These are phyloP conservation scores for Aspergillus avenaceus DNA, from an alignment of 495 filamentous ascomycete genomes.

Conservation along the genomic window DNA sequence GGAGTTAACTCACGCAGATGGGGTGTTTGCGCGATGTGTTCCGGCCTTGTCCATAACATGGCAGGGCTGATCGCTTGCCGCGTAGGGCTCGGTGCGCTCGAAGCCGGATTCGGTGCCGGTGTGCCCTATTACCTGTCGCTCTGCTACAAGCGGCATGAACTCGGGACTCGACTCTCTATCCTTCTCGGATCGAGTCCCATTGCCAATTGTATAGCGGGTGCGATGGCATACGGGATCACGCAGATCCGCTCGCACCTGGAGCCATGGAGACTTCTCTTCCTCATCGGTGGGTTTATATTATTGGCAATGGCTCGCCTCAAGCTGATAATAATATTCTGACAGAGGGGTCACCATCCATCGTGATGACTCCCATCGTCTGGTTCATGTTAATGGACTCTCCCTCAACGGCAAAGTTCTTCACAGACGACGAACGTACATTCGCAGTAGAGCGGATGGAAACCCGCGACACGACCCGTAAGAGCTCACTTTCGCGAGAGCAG, in stretches of 20 bases:
- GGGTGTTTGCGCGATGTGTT: conserved; percentile 49
- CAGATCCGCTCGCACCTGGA: conserved; percentile 20
- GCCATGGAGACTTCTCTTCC: conserved; percentile 27
- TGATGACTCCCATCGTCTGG: conserved; percentile 56
- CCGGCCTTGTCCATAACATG: conserved; percentile 52
- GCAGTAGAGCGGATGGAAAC: conserved; percentile 23
- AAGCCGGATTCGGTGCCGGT: conserved; percentile 55
- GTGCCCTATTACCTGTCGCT: conserved; percentile 67
- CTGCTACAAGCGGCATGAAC: conserved; percentile 69
- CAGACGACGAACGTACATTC: conserved; percentile 46
- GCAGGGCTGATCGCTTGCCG: conserved; percentile 53
- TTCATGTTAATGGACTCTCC: conserved; percentile 64
- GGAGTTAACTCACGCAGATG: conserved; percentile 15
- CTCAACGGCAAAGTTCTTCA: conserved; percentile 61
- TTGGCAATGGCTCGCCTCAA: conserved; percentile 30
- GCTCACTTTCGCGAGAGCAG: conserved; percentile 17
- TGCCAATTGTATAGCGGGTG: conserved; percentile 70
- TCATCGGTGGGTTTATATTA: conserved; percentile 19
- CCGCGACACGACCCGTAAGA: conserved; percentile 20
- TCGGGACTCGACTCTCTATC: conserved; percentile 64
- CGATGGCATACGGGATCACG: conserved; percentile 72
- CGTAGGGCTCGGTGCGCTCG: conserved; percentile 56
- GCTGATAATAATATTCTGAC: conserved; percentile 47
- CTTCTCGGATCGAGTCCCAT: conserved; percentile 68
- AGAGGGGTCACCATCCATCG: conserved; percentile 66